Evolutionary conservation across 805 yeast genomes (phyloP), one percentile per base, ranked within the genome.

Genomic region (Kuraishia borneana): DNA sequence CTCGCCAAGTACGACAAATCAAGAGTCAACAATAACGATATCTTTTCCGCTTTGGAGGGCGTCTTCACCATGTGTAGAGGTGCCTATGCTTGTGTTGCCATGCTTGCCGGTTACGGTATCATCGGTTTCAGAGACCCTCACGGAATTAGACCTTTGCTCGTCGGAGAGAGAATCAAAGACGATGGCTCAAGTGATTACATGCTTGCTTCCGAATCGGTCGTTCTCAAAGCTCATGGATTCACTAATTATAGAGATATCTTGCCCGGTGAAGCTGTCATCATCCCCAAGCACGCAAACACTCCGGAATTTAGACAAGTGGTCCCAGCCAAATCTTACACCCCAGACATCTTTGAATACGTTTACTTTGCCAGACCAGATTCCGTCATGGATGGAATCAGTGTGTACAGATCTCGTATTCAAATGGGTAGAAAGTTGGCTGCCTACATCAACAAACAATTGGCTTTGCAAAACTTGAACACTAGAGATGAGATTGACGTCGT

Each of bases 301-400:
- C 95, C 96, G 7, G 87, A 84, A 55, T 78, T 83, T 56, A 74
- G 73, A 45, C 97, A 92, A 61, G 87, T 89, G 31, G 92, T 79
- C 6, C 80, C 82, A 41, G 70, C 78, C 42, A 66, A 68, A 52
- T 60, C 79, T 2, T 88, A 87, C 58, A 78, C 96, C 12, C 98
- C 98, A 6, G 97, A 94, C 61, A 76, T 92, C 42, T 92, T 92
- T 49, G 98, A 92, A 60, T 92, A 88, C 54, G 98, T 92, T 31
- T 92, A 92, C 61, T 92, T 92, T 65, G 97, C 98, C 13, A 76
- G 98, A 54, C 96, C 97, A 0, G 98, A 92, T 55, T 80, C 94
- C 28, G 95, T 92, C 20, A 60, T 88, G 41, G 98, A 92, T 56
- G 98, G 97, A n/a, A 82, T 92, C 31, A 82, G 95, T 13, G 97